These are phyloP conservation scores for Fraxinus xanthoxyloides DNA, from an alignment of 305 asterid genomes.

Conservation along the genomic window DNA sequence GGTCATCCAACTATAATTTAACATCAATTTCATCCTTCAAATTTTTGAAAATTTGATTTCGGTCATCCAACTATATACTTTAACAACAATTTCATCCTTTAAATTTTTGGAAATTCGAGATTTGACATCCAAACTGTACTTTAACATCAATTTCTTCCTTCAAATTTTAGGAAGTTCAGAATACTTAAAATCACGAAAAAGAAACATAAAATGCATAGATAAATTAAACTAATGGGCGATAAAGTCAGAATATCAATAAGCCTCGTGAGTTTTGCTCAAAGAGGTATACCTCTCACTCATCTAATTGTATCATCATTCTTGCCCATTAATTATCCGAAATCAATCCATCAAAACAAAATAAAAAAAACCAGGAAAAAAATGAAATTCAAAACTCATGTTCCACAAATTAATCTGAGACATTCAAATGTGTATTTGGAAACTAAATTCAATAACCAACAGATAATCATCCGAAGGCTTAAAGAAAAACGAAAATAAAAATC, in stretches of 20 bases:
- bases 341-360: not conserved
- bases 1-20: no score
- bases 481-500: not conserved
- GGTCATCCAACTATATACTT: no score
- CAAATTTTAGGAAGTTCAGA: no score
- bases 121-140: no score
- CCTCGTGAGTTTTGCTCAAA: not conserved
- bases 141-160: no score
- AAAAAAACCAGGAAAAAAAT: no score
- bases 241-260: not conserved
- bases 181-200: no score
- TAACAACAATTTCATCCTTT: no score
- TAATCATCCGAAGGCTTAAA: not conserved
- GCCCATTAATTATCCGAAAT: not conserved
- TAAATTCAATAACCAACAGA: not conserved
- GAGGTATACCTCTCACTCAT: not conserved
- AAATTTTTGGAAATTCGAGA: no score
- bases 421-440: not conserved
- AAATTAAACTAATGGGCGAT: not conserved
- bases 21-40: no score
- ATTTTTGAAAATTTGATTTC: no score
- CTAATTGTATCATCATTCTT: not conserved
- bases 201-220: no score
- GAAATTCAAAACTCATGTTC: not conserved
- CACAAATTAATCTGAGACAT: not conserved